phyloP scores from a whole-genome alignment of 495 filamentous ascomycete species.

The Beverwykella pulmonaria region DNA sequence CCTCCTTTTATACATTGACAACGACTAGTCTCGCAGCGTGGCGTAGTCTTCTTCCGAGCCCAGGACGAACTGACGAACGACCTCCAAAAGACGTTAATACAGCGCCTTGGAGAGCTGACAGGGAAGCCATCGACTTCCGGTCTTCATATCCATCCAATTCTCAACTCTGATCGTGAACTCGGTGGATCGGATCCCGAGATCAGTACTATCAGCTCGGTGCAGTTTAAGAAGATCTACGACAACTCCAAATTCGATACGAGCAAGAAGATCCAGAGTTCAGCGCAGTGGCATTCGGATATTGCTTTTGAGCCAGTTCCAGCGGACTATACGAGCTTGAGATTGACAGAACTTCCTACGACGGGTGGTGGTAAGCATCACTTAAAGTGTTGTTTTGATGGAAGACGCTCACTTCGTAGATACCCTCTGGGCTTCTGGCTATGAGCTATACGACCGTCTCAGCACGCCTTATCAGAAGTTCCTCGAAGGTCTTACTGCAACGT shows the following conservation, averaged over 20 bases:
- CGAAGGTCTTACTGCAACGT: constrained; percentile 66
- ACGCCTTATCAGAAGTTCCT: constrained; percentile 63
- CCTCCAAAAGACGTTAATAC: constrained; percentile 14
- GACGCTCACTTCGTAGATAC: constrained; percentile 51
- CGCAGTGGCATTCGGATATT: constrained; percentile 69
- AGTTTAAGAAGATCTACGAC: constrained; percentile 50
- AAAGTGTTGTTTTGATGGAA: neutral
- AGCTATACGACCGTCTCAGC: constrained; percentile 73
- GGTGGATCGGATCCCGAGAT: constrained; percentile 67
- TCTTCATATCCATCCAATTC: constrained; percentile 70
- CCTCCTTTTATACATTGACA: too few species aligned
- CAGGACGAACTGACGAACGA: constrained; percentile 25
- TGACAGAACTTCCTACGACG: constrained; percentile 42
- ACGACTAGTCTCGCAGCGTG: constrained; percentile 28
- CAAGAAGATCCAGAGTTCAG: neutral
- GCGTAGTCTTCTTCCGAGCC: constrained; percentile 34
- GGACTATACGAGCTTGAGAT: constrained; percentile 57
- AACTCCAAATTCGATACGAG: neutral
- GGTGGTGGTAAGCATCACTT: constrained; percentile 52
- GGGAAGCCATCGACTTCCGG: constrained; percentile 23
- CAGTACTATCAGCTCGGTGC: constrained; percentile 65
- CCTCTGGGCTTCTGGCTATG: constrained; percentile 73
- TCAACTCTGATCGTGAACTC: constrained; percentile 60
- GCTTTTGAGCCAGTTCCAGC: constrained; percentile 67
- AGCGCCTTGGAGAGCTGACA: constrained; percentile 24